Evolutionary conservation across 495 filamentous ascomycete genomes (phyloP).

Genomic region (Penicillium manginii): DNA sequence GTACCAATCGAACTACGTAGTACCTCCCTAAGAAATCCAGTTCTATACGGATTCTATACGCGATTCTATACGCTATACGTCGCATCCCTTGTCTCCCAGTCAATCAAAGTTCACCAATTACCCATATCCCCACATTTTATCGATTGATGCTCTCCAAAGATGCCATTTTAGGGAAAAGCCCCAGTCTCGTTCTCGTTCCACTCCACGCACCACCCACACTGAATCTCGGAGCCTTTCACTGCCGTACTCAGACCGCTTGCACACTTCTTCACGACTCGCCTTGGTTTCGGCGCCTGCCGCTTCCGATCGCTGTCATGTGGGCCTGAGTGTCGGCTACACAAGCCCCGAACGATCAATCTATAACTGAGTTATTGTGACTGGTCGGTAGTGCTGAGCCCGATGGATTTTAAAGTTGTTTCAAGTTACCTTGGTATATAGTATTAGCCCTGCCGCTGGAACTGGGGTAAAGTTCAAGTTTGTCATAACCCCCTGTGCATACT

Average conservation of each 20-base stretch:
- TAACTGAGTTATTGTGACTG: not conserved
- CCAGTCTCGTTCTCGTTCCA: conserved; percentile 1
- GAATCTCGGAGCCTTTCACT: not conserved
- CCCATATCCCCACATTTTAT: not conserved
- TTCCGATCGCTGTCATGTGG: not conserved
- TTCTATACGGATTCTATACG: no score
- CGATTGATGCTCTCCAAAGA: not conserved
- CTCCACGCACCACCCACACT: not conserved
- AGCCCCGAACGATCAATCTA: not conserved
- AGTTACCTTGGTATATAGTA: not conserved
- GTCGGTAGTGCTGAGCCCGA: not conserved
- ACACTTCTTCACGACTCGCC: not conserved
- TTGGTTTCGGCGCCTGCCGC: not conserved
- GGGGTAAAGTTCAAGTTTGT: not conserved
- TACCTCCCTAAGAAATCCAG: no score
- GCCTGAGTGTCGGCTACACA: not conserved
- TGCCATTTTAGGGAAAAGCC: not conserved
- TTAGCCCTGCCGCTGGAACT: not conserved
- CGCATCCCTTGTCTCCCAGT: no score
- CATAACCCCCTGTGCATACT: not conserved
- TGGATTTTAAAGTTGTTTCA: no score
- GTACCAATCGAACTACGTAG: no score
- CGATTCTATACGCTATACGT: no score
- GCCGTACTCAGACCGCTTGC: not conserved
- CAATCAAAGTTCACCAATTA: no score